Conservation (phyloP, 306 rosid species). For the Medicago truncatula region MtrunA17r5.0-ANR NC_053043.1:49096001-49096500, state of each 20-base stretch:
- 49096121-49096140: neutral
- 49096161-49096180: no score
- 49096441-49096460: slow-evolving; percentile 78
- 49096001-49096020: neutral
- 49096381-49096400: neutral
- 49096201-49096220: neutral
- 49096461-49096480: slow-evolving; percentile 79
- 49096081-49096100: neutral
- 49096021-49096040: neutral
- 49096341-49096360: neutral
- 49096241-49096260: no score
- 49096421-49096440: slow-evolving; percentile 83
- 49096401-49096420: slow-evolving; percentile 36
- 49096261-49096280: no score
- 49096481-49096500: slow-evolving; percentile 52
- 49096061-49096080: neutral
- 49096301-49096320: neutral
- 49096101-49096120: neutral
- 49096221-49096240: neutral
- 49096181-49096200: neutral
- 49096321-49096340: slow-evolving; percentile 7
- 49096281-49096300: neutral
- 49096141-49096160: neutral
- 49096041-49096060: neutral
- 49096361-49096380: slow-evolving; percentile 4